Conservation (phyloP, 1,284 basidiomycete species). For the Cryptococcus sp. region DNA sequence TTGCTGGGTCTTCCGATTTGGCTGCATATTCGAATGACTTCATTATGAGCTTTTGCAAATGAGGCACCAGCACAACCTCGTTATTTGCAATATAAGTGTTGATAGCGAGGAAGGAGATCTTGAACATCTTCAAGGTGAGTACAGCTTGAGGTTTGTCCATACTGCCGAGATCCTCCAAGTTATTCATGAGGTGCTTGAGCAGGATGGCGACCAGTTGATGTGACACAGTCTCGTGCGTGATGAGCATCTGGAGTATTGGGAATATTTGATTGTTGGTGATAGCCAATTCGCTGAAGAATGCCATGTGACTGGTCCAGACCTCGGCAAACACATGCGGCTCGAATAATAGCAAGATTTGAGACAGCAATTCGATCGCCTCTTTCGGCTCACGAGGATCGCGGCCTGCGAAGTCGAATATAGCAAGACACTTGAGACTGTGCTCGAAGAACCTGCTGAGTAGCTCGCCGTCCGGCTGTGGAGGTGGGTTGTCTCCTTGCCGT, state of each 20-base stretch:
- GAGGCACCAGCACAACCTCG: slow-evolving; percentile 88
- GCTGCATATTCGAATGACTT: slow-evolving; percentile 93
- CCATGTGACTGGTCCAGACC: slow-evolving; percentile 88
- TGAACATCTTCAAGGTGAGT: slow-evolving; percentile 87
- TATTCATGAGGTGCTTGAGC: slow-evolving; percentile 80
- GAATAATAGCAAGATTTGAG: slow-evolving; percentile 73
- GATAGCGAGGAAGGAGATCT: slow-evolving; percentile 93
- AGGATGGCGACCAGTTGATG: slow-evolving; percentile 91
- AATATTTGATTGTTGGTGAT: slow-evolving; percentile 78
- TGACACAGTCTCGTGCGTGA: slow-evolving; percentile 78
- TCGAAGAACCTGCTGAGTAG: slow-evolving; percentile 85
- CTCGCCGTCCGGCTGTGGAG: slow-evolving; percentile 73
- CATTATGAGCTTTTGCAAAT: slow-evolving; percentile 93
- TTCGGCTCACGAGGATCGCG: slow-evolving; percentile 76
- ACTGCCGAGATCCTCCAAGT: slow-evolving; percentile 81
- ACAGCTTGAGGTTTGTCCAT: slow-evolving; percentile 75
- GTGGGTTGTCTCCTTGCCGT: slow-evolving; percentile 73
- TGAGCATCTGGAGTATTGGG: slow-evolving; percentile 83
- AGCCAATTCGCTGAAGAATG: slow-evolving; percentile 78
- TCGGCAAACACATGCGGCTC: slow-evolving; percentile 91
- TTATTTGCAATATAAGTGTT: slow-evolving; percentile 75
- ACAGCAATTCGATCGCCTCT: slow-evolving; percentile 85
- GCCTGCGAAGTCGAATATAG: slow-evolving; percentile 69
- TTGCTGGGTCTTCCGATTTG: slow-evolving; percentile 83
- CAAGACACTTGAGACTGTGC: slow-evolving; percentile 79